Base-by-base conservation (phyloP, 2,329 filamentous ascomycete genomes). In the Grosmannia serpens region DNA sequence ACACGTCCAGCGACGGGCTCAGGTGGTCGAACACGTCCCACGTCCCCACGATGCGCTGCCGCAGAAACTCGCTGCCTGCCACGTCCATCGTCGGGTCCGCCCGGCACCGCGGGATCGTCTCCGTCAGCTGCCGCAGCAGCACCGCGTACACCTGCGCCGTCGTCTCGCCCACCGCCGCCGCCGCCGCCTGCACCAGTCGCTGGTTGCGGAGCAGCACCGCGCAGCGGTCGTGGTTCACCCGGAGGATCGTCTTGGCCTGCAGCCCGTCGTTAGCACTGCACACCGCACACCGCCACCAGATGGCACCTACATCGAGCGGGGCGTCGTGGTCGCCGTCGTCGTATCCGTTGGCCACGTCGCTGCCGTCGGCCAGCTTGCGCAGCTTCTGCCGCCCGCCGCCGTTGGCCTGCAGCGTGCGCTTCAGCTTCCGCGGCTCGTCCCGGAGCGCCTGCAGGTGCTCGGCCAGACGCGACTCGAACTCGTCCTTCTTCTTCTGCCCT, bases 171-270 rank as follows among this genome's bases (percentile, higher is more conserved):
- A 94, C 79, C 35, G 81, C 77, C 57, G 87, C 82, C 56, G 84
- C 79, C 1, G 85, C 89, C 59, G 91, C 81, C n/a, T 84, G 78
- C 56, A 86, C 83, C 3, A 97, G 83, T 24, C 84, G 83, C 63
- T 86, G 81, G 65, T 90, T 96, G 59, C 92, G 88, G 62, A 96
- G 77, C 55, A 88, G 85, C 11, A 96, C 88, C 8, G 86, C 77
- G 60, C 90, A 89, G 70, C 92, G 95, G 58, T 91, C 87, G 66
- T 89, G 86, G 68, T 96, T 96, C 58, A 96, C 77, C 31, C 86
- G 83, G 54, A 97, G 76, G 41, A 91, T 79, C 63, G 91, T 76
- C 59, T 87, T 81, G 55, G 83, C 80, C 85, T 95, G 67, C 1
- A 50, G 24, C 6, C 31, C 41, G 3, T 44, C 41, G 65, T 71